Evolutionary conservation across 768 basidiomycete species (phyloP).

Genomic region (Asterophora parasitica): DNA sequence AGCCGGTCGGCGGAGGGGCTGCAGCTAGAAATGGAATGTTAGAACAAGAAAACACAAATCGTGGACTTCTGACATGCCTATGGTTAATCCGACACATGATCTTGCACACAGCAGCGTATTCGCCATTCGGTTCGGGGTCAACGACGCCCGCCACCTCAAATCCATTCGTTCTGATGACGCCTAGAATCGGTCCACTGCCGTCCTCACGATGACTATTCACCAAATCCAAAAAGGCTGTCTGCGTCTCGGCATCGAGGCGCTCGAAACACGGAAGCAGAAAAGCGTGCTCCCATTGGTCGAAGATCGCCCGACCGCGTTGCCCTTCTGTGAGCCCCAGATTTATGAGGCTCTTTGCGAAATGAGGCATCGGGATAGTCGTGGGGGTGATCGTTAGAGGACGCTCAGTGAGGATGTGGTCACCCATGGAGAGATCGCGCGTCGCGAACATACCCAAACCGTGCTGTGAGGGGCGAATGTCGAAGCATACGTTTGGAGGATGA

Average conservation of each 20-base stretch:
- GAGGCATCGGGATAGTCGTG: constrained; percentile 14
- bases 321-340: constrained; percentile 8
- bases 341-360: constrained; percentile 4
- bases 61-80: constrained; percentile 21
- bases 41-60: neutral
- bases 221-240: constrained; percentile 26
- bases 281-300: constrained; percentile 16
- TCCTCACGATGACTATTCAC: constrained; percentile 27
- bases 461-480: constrained; percentile 11
- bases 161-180: constrained; percentile 31
- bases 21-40: constrained; percentile 19
- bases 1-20: constrained; percentile 22
- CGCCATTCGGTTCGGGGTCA: constrained; percentile 16
- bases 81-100: constrained; percentile 33
- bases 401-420: constrained; percentile 20
- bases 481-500: constrained; percentile 9
- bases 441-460: constrained; percentile 22
- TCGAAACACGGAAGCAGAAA: constrained; percentile 19
- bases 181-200: constrained; percentile 28
- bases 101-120: constrained; percentile 24
- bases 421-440: constrained; percentile 17
- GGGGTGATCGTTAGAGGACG: constrained; percentile 19
- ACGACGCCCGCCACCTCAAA: constrained; percentile 18
- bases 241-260: constrained; percentile 21
- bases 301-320: constrained; percentile 5